These are phyloP conservation scores for Globisporangium orthogonon DNA, from an alignment of 352 stramenopile species.

Conservation along the genomic window DNA sequence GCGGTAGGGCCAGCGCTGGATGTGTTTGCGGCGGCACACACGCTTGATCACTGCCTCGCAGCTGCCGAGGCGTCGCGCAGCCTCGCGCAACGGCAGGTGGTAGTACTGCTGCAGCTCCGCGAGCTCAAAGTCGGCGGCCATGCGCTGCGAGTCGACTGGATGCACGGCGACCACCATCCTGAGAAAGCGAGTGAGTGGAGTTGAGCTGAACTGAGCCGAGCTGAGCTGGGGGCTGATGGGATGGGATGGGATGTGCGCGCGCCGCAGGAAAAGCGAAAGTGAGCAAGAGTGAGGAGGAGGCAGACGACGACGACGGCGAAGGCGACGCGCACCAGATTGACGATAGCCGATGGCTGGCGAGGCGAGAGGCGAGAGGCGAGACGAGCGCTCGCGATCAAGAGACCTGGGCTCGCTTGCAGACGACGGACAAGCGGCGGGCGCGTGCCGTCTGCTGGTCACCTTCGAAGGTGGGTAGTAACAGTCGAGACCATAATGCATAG, in stretches of 20 bases:
- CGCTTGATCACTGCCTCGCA: conserved; percentile 83
- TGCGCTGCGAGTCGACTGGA: conserved; percentile 18
- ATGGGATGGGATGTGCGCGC: conserved; percentile 5
- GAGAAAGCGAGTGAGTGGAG: neutral
- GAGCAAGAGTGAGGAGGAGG: neutral
- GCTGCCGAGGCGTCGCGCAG: conserved; percentile 58
- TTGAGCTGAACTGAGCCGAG: neutral
- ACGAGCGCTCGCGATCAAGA: neutral
- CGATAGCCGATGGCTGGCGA: neutral
- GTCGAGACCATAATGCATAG: too few relatives aligned
- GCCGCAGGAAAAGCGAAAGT: conserved; percentile 14
- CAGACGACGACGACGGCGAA: neutral
- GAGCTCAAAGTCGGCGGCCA: conserved; percentile 71
- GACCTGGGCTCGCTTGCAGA: neutral
- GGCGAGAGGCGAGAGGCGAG: neutral
- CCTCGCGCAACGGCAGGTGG: conserved; percentile 75
- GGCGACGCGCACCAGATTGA: too few relatives aligned
- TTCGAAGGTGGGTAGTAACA: neutral
- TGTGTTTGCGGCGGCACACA: conserved; percentile 71
- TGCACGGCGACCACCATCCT: conserved; percentile 9
- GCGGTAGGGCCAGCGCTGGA: conserved; percentile 80
- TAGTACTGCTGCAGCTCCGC: conserved; percentile 83
- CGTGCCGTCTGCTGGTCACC: too few relatives aligned
- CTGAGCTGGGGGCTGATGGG: neutral
- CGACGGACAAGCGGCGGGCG: neutral